These are phyloP conservation scores for Euptelea pleiosperma DNA, from an alignment of 164 flowering plant genomes.

Conservation along the genomic window DNA sequence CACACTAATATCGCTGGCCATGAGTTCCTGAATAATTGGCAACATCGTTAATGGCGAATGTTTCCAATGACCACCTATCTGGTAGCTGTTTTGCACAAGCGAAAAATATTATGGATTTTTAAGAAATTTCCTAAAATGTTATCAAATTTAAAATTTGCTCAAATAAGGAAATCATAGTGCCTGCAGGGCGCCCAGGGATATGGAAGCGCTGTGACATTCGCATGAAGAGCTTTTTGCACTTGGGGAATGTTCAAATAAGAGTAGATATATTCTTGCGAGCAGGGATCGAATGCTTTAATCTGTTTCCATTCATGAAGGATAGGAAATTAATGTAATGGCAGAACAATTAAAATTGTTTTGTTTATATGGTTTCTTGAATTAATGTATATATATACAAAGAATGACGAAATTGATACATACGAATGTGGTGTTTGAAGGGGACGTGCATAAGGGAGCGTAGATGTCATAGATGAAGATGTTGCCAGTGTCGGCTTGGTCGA, in stretches of 20 bases:
- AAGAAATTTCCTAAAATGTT: background rate
- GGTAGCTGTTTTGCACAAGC: background rate
- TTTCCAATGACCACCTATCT: constrained; percentile 27
- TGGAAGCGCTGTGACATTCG: constrained; percentile 16
- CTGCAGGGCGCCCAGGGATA: constrained; percentile 29
- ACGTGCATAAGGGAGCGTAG: constrained; percentile 22
- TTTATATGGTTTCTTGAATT: too few species aligned
- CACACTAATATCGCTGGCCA: constrained; percentile 27
- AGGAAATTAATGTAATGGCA: too few species aligned
- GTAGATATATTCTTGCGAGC: constrained; percentile 22
- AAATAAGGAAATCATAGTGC: background rate
- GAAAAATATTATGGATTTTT: background rate
- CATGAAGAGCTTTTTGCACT: constrained; percentile 42
- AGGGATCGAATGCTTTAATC: constrained; percentile 37
- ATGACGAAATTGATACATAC: too few species aligned
- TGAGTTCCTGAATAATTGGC: constrained; percentile 29
- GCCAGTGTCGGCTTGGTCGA: background rate
- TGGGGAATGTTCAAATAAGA: constrained; percentile 33
- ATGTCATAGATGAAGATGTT: constrained; percentile 20
- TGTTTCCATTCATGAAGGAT: too few species aligned
- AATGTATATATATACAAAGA: background rate
- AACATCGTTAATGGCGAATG: constrained; percentile 28
- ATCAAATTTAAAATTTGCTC: background rate
- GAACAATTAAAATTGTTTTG: too few species aligned
- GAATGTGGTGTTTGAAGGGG: too few species aligned